A percentile compares a stretch with the other conserved stretches of the same genome.
phyloP scores from a whole-genome alignment of 345 rosid genomes.

The Arabis hirsuta region DNA sequence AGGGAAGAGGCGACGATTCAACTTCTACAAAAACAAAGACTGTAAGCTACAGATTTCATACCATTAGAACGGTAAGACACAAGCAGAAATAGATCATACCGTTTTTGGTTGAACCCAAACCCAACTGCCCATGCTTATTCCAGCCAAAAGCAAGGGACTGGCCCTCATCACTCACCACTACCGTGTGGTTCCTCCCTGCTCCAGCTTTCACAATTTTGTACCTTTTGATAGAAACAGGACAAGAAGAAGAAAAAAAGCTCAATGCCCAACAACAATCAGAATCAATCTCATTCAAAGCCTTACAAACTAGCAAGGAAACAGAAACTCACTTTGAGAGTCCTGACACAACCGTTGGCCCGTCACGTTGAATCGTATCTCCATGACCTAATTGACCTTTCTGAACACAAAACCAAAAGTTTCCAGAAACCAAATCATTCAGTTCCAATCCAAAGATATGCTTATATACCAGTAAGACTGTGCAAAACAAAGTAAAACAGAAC shows the following conservation, averaged over 20 bases:
- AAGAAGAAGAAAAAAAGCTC: background rate
- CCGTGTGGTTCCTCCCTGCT: constrained; percentile 82
- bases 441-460: background rate
- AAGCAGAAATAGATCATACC: constrained; percentile 51
- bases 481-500: constrained; percentile 18
- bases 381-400: constrained; percentile 99
- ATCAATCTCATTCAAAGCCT: background rate
- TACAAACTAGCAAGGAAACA: constrained; percentile 2
- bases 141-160: constrained; percentile 88
- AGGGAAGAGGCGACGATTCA: constrained; percentile 80
- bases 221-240: constrained; percentile 48
- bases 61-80: constrained; percentile 5
- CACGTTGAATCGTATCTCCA: constrained; percentile 90
- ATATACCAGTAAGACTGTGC: background rate
- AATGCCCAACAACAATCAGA: constrained; percentile 4
- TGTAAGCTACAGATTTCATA: constrained; percentile 1
- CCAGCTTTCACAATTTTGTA: constrained; percentile 73
- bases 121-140: constrained; percentile 97
- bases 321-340: constrained; percentile 78
- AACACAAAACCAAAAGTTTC: constrained; percentile 33
- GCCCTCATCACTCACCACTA: constrained; percentile 81
- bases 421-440: constrained; percentile 27
- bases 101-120: constrained; percentile 75
- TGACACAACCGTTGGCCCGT: constrained; percentile 89
- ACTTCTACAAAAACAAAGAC: constrained; percentile 55